A percentile compares a stretch with the other conserved stretches of the same genome.
phyloP scores from a whole-genome alignment of 2,329 filamentous ascomycete species.

The Xylaria sp. region DNA sequence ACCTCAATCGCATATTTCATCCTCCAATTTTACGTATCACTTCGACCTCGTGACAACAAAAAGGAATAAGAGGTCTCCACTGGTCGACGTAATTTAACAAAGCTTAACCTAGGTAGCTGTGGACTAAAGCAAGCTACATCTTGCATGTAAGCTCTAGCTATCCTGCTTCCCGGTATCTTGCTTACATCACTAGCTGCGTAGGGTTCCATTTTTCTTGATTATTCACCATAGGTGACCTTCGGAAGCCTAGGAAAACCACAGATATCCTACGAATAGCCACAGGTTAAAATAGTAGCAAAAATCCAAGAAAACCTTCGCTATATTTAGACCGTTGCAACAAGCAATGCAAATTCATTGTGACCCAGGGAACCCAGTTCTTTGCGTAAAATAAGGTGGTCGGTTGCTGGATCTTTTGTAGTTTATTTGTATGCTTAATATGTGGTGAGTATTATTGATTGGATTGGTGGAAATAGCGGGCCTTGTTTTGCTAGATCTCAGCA shows the following conservation, averaged over 20 bases:
- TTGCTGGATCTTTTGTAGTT: background rate
- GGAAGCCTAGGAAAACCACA: background rate
- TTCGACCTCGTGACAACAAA: background rate
- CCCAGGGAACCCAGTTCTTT: background rate
- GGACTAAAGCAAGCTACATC: background rate
- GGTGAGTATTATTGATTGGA: no score
- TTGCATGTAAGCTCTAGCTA: background rate
- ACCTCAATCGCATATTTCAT: background rate
- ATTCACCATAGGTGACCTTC: background rate
- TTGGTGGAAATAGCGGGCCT: background rate
- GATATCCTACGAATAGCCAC: background rate
- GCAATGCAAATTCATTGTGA: background rate
- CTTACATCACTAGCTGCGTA: background rate
- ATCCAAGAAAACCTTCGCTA: background rate
- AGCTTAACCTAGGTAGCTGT: background rate
- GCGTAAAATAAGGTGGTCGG: background rate
- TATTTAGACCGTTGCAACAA: background rate
- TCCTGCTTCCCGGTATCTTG: background rate
- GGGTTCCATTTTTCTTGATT: no score
- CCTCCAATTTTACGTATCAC: background rate
- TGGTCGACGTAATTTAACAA: background rate
- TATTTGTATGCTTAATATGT: conserved; percentile 5
- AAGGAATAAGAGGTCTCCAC: background rate
- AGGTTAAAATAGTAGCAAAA: no score
- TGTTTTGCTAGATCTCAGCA: background rate